Evolutionary conservation across 2,329 filamentous ascomycete genomes (phyloP), one percentile per base, ranked within the genome.

Genomic region (Fusarium sp.): DNA sequence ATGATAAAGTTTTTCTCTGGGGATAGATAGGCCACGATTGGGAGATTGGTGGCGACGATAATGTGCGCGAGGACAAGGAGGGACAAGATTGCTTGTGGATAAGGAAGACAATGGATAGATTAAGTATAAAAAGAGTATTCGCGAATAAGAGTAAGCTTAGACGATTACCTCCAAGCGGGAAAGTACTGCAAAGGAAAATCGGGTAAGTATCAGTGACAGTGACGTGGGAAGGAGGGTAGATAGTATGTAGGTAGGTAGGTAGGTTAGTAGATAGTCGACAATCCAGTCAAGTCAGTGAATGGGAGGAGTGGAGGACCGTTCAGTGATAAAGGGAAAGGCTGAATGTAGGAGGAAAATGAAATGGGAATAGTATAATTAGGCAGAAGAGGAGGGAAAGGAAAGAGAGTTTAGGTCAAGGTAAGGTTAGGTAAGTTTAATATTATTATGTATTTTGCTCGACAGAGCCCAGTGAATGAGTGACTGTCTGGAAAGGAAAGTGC

Each of bases 361-460:
- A 59, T 39, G 58, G 59, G 51, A 70, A 68, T 54, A 54, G 50
- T 39, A 54, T 47, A 47, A 47, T 18, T 39, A 66, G 47, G 68
- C 42, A 42, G 58, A 72, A 73, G 54, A 59, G 48, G 48, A 65
- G 71, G 54, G 62, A 47, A 53, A 56, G 47, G 54, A 57, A 74
- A 61, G 68, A 68, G 56, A 60, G 67, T 68, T 73, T 74, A 53
- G 45, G 64, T 54, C 30, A 51, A 68, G 57, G 63, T 57, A 38
- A 59, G 56, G 56, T 73, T 74, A 68, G 65, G 62, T 67, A 41
- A 67, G 65, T 67, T 51, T 60, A 50, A 42, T 72, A 65, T 54
- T 59, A 47, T 53, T 72, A 65, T 44, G 42, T 26, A 44, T 57
- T 54, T 56, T 62, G 24, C 31, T 67, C n/a, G 38, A 64, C 41